A percentile compares a stretch with the other conserved stretches of the same genome.
These are phyloP conservation scores for Dovyalis caffra DNA, from an alignment of 345 rosid genomes.

Conservation along the genomic window DNA sequence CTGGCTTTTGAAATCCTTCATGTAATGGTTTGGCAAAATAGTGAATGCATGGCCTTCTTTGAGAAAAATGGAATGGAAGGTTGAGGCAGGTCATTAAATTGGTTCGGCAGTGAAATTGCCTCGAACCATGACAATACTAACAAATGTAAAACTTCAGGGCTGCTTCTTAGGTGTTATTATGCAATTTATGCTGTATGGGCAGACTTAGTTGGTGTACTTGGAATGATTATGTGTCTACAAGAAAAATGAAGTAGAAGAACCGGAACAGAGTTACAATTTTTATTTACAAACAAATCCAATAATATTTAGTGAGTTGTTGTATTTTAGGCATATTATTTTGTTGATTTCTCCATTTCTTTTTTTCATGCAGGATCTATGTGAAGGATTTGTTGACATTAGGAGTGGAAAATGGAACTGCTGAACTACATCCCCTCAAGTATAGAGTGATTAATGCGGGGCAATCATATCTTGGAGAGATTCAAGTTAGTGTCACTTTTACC, in stretches of 20 bases:
- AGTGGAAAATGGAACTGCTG: slow-evolving; percentile 67
- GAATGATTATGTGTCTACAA: neutral
- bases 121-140: neutral
- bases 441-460: slow-evolving; percentile 45
- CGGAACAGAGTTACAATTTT: neutral
- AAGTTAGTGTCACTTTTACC: slow-evolving; percentile 59
- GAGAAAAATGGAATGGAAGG: neutral
- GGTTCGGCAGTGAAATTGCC: neutral
- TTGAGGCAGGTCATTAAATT: neutral
- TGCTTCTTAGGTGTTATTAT: neutral
- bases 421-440: slow-evolving; percentile 58
- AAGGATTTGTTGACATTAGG: slow-evolving; percentile 72
- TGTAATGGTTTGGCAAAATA: neutral
- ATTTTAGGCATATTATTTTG: neutral
- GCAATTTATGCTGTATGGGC: neutral
- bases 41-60: neutral
- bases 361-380: slow-evolving; percentile 53
- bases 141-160: neutral
- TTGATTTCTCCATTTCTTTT: neutral
- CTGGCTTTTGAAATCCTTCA: too few species aligned
- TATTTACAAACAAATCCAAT: neutral
- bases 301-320: neutral
- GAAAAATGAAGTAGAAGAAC: neutral
- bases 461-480: slow-evolving; percentile 63
- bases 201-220: neutral